Evolutionary conservation across 192 early-diverging fungal species (phyloP), one percentile per base, ranked within the genome.

Genomic region (Entomortierella beljakovae): DNA sequence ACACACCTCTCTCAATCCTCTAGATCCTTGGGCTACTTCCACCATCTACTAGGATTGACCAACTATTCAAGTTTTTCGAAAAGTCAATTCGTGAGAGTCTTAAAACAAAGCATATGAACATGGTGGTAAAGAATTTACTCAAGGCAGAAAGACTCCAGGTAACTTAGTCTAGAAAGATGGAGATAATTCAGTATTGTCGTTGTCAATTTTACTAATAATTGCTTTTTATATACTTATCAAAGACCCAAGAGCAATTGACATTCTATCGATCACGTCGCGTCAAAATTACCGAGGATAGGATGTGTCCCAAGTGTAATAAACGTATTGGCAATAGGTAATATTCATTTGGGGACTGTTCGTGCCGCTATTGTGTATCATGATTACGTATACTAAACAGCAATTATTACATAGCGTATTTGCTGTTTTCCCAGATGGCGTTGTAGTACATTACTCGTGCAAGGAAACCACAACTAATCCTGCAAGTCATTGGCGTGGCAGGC

Each of bases 391-490:
- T 56, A 5, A 46, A 16, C 20, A 46, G 11, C 43, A 20, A 20
- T 46, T 46, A 2, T 5, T 3, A 23, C 13, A 25, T 59, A 91
- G 90, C 63, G 93, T 92, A 4, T 93, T 94, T 82, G 92, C 92
- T 3, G 87, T 86, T 2, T 92, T 89, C 75, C 90, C 92, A 2
- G 86, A 90, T 58, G 90, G 90, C 16, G 83, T 88, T 5, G 87
- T 94, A 10, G 88, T 93, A 6, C 93, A 94, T 83, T 90, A 91
- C 57, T 90, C 86, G 53, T 94, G 93, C 69, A 89, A 89, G 64
- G 88, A 89, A 31, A 63, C 75, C 0, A 70, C 70, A 68, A 68
- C 75, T 1, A n/a, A n/a, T n/a, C 55, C 66, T 3, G 46, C 70
- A 1, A 57, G 68, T 7, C 75, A 70, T 38, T 79, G 75, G 75